phyloP scores from a whole-genome alignment of 179 eudicot genomes.

The Drosera spatulata region DNA sequence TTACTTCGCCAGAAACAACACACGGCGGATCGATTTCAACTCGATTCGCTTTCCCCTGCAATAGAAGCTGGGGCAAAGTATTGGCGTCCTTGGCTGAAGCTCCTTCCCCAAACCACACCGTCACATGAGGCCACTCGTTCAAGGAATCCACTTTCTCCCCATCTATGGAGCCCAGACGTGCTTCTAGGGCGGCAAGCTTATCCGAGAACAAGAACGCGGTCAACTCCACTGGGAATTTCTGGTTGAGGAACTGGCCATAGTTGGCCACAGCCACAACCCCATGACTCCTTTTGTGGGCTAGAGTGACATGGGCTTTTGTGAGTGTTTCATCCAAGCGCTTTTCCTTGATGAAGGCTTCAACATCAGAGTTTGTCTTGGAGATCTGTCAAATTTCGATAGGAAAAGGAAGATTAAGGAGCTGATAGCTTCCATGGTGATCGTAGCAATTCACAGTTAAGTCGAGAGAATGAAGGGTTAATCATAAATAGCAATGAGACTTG shows the following conservation, averaged over 20 bases:
- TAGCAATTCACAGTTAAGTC: too few relatives aligned
- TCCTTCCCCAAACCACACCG: constrained; percentile 76
- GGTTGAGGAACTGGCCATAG: constrained; percentile 44
- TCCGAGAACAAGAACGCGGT: constrained; percentile 59
- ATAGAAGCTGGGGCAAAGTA: constrained; percentile 41
- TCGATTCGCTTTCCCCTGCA: constrained; percentile 57
- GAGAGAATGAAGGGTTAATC: too few relatives aligned
- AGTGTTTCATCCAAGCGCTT: constrained; percentile 35
- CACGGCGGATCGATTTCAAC: constrained; percentile 63
- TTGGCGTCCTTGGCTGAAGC: constrained; percentile 64
- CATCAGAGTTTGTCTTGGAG: constrained; percentile 31
- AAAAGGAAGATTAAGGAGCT: too few relatives aligned
- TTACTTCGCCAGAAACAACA: constrained; percentile 37
- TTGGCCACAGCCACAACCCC: constrained; percentile 82
- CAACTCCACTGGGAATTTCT: constrained; percentile 51
- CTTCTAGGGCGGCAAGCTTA: constrained; percentile 78
- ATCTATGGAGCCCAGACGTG: constrained; percentile 55
- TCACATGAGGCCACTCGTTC: constrained; percentile 87
- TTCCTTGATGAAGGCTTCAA: constrained; percentile 37
- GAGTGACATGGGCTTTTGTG: constrained; percentile 59
- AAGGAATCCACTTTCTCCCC: constrained; percentile 54
- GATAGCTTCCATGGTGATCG: too few relatives aligned
- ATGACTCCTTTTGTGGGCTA: constrained; percentile 86
- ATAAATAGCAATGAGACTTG: neutral
- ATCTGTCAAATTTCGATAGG: too few relatives aligned